Evolutionary conservation across 2,329 filamentous ascomycete species (phyloP), one percentile per base, ranked within the genome.

Genomic region (Akanthomyces dipterigenus): DNA sequence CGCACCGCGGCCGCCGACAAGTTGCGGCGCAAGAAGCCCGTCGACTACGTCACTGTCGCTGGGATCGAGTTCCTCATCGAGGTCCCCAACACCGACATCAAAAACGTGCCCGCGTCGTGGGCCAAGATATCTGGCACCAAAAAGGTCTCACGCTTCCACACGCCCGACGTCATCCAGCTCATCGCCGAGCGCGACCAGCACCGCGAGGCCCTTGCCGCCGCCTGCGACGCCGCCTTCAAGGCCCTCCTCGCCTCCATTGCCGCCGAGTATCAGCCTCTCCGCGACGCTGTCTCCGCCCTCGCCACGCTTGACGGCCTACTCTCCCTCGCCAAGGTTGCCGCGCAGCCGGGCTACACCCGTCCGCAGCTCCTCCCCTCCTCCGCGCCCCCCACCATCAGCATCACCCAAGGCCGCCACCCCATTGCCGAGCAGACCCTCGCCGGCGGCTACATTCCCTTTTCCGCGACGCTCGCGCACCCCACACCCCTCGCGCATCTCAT

Each of bases 51-150:
- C 28, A 95, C 91, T 0, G 90, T 95, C 8, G 84, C 91, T 1
- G 93, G 93, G 8, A 96, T 98, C 67, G 95, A 98, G 71, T 99
- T 91, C 71, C 84, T 99, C 22, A 90, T 99, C 68, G 95, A 98
- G 75, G 89, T 99, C 6, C 82, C 90, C 66, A 97, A 96, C 73
- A 74, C 82, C 1, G 85, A 91, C 59, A 82, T 97, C 63, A 95
- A 92, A 71, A 86, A 88, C 62, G 91, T 99, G 0, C 95, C 95
- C 0, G 93, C 95, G 4, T 96, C 91, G 0, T 99, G 95, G 95
- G 82, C 84, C 65, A 98, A 99, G 75, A 90, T 98, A 68, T 96
- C 89, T 62, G 93, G 93, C 55, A 99, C 95, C 7, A 98, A 98
- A 74, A 91, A 91, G 68, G 78, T 93, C 5, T 93, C 91, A 0